Evolutionary conservation across 2,329 filamentous ascomycete species (phyloP), one percentile per base, ranked within the genome.

Genomic region (Fusarium pseudograminearum): DNA sequence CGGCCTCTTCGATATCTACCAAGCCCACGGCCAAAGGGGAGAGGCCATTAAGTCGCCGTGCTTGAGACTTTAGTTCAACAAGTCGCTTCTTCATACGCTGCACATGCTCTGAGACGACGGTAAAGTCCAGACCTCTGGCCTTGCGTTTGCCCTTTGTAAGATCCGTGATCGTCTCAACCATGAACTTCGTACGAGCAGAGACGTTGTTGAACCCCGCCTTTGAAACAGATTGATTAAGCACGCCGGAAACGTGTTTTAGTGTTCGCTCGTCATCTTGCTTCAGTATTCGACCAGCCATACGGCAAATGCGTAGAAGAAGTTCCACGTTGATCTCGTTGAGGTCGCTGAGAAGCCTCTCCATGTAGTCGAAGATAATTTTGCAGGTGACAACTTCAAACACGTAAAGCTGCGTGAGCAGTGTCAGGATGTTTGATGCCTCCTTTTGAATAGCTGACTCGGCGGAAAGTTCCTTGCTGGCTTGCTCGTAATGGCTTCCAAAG

Each of bases 111-210:
- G 90, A 90, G 1, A 90, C 88, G 8, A 97, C 84, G 5, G 87
- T 88, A 2, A 92, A 92, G 41, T 91, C 92, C 45, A 87, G 86
- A 7, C 87, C 87, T 18, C 89, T 90, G 16, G 90, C 89, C 79
- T 95, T 98, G 76, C 94, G 86, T 63, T 93, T 93, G 80, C 96
- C 98, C 83, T 97, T 97, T 78, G 97, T 97, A 31, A 99, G 85
- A 74, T 97, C 93, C 62, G 92, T 93, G 78, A 99, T 97, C 2
- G 92, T 96, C 76, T 98, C 95, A 53, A 99, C 92, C 94, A 98
- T 98, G 80, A 98, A 98, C 72, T 92, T 97, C 2, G 95, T 98
- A 58, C 96, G 90, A 12, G 94, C 92, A 2, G 94, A 95, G 30
- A 97, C 83, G 22, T 89, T 91, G 15, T 83, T 83, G 73, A 92